Evolutionary conservation across 2,329 filamentous ascomycete genomes (phyloP).

Genomic region (Ophiostoma himal-ulmi): DNA sequence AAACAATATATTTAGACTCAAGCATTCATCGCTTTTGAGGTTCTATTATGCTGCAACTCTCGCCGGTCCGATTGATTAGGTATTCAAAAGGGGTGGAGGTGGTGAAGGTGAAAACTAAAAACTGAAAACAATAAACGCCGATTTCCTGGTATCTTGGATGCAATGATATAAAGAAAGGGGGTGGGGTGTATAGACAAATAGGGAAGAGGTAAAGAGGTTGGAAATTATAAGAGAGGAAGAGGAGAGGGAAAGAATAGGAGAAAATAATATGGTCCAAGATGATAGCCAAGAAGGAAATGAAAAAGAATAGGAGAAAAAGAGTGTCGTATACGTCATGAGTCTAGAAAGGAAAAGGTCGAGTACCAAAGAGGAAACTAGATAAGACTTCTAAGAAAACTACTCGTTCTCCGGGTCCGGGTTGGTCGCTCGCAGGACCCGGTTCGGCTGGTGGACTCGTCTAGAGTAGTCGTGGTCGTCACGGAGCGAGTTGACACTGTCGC

Average conservation of each 20-base stretch:
- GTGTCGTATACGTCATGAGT: slow-evolving; percentile 9
- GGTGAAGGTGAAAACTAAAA: neutral
- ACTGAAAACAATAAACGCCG: slow-evolving; percentile 34
- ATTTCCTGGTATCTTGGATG: slow-evolving; percentile 41
- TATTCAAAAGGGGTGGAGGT: neutral
- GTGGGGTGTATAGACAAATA: slow-evolving; percentile 22
- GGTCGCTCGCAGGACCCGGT: slow-evolving; percentile 53
- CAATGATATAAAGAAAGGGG: slow-evolving; percentile 31
- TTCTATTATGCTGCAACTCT: slow-evolving; percentile 8
- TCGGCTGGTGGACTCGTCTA: slow-evolving; percentile 48
- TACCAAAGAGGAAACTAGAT: neutral
- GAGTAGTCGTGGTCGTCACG: slow-evolving; percentile 63
- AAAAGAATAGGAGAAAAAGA: neutral
- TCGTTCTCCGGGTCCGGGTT: slow-evolving; percentile 51
- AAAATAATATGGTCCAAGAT: slow-evolving; percentile 6
- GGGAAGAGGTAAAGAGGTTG: slow-evolving; percentile 19
- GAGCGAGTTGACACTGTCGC: slow-evolving; percentile 58
- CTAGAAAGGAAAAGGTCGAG: neutral
- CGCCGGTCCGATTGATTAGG: too few species aligned
- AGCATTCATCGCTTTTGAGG: slow-evolving; percentile 2
- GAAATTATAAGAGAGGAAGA: neutral
- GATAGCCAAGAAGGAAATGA: slow-evolving; percentile 7
- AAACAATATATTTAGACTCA: slow-evolving; percentile 4
- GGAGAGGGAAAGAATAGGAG: slow-evolving; percentile 12
- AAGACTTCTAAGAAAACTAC: neutral